Conservation (phyloP, 1,284 basidiomycete species). For the Xerocomus amazonicus region DNA sequence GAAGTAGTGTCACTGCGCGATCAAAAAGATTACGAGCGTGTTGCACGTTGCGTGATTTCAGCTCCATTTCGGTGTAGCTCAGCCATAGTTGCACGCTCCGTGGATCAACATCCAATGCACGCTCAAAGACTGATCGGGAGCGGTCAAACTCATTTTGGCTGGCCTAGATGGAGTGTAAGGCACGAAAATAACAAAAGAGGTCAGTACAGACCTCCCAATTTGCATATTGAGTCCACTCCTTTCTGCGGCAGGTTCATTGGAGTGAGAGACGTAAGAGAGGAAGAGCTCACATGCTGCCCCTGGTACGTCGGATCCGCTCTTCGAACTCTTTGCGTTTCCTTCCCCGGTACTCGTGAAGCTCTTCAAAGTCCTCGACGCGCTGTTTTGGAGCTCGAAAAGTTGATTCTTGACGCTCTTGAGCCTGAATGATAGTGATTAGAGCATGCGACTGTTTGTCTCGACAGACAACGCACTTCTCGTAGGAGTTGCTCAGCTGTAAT, state of each 20-base stretch:
- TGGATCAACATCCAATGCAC: constrained; percentile 93
- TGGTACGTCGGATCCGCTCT: constrained; percentile 87
- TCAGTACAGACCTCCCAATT: constrained; percentile 64
- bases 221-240: constrained; percentile 82
- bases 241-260: constrained; percentile 39
- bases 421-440: constrained; percentile 41
- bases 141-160: constrained; percentile 94
- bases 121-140: constrained; percentile 92
- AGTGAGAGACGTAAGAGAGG: not conserved
- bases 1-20: constrained; percentile 92
- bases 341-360: constrained; percentile 93
- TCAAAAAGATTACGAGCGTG: constrained; percentile 97
- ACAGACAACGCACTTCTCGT: constrained; percentile 64
- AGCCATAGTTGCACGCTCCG: constrained; percentile 90
- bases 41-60: constrained; percentile 95
- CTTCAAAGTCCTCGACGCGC: constrained; percentile 95
- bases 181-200: not conserved
- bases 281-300: constrained; percentile 71
- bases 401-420: constrained; percentile 95
- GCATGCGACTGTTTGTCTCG: not conserved
- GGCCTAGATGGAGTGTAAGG: constrained; percentile 49
- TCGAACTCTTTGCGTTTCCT: constrained; percentile 97
- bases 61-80: constrained; percentile 96
- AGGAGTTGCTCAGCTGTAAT: constrained; percentile 98
- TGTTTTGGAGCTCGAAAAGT: constrained; percentile 90